Percentiles rank a stretch among this genome's conserved stretches.
Conservation (phyloP, 108 stramenopile species). For the Ochromonas danica region DNA sequence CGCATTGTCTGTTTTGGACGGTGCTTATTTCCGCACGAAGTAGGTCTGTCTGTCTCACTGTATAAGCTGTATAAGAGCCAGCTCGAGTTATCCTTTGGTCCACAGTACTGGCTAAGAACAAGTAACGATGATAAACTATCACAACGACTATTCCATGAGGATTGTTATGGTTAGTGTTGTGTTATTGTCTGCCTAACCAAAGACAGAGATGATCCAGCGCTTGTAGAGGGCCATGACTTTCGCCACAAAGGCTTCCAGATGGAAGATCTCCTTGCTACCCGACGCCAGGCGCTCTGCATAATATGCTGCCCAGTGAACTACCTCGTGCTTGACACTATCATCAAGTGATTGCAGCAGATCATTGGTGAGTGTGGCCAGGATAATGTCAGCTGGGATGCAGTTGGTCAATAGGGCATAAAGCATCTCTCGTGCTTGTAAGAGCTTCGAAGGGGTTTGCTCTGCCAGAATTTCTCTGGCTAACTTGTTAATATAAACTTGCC, state of each 20-base stretch:
- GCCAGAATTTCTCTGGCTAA: conserved; percentile 62
- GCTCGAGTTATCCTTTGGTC: too few species aligned
- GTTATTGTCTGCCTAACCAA: conserved; percentile 67
- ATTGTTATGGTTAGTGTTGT: too few species aligned
- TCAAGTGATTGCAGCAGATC: conserved; percentile 80
- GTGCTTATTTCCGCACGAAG: too few species aligned
- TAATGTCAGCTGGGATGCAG: conserved; percentile 90
- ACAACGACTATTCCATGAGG: too few species aligned
- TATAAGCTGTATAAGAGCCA: too few species aligned
- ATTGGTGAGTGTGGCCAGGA: conserved; percentile 66
- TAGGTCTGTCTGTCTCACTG: too few species aligned
- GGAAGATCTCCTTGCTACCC: conserved; percentile 97
- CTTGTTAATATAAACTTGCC: conserved; percentile 88
- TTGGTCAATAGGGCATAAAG: conserved; percentile 93
- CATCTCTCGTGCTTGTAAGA: conserved; percentile 70
- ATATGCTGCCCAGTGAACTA: conserved; percentile 87
- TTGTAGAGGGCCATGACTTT: conserved; percentile 97
- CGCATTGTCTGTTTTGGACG: too few species aligned
- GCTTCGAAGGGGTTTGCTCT: conserved; percentile 35
- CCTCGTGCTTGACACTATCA: conserved; percentile 77
- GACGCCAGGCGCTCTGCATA: conserved; percentile 86
- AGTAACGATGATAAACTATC: too few species aligned
- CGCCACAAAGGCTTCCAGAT: conserved; percentile 96
- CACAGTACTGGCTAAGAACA: too few species aligned
- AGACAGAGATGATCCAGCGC: conserved; percentile 77